These are phyloP conservation scores for Trichoderma sp. DNA, from an alignment of 2,329 filamentous ascomycete species.

Conservation along the genomic window DNA sequence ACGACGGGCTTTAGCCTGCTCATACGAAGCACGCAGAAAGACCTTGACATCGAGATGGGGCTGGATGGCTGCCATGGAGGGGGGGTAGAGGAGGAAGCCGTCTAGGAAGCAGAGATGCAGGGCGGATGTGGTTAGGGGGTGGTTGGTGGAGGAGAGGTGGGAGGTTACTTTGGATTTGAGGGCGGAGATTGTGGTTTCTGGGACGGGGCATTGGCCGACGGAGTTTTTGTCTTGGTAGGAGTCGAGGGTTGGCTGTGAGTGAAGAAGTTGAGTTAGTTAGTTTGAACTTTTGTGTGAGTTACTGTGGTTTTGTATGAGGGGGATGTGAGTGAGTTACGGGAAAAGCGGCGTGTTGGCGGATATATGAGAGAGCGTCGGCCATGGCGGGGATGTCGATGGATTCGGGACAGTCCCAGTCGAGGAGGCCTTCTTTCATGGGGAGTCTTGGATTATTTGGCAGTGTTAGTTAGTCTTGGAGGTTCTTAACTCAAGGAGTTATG, in stretches of 20 bases:
- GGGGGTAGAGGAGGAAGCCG: slow-evolving; percentile 80
- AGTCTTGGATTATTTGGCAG: slow-evolving; percentile 40
- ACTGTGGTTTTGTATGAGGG: not conserved
- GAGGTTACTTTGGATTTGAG: slow-evolving; percentile 48
- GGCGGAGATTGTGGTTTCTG: slow-evolving; percentile 45
- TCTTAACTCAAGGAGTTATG: not conserved
- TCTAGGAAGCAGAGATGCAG: slow-evolving; percentile 72
- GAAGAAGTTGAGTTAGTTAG: not conserved
- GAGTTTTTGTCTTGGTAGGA: slow-evolving; percentile 60
- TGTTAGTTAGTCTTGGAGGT: not conserved
- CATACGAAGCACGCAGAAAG: slow-evolving; percentile 70
- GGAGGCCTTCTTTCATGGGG: slow-evolving; percentile 57
- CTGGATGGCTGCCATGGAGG: slow-evolving; percentile 53
- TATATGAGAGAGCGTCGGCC: slow-evolving; percentile 63
- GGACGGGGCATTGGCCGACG: slow-evolving; percentile 54
- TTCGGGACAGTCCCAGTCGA: slow-evolving; percentile 90
- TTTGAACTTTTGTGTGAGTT: too few relatives aligned
- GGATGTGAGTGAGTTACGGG: slow-evolving; percentile 46
- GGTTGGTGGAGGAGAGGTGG: slow-evolving; percentile 43
- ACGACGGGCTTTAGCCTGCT: slow-evolving; percentile 61
- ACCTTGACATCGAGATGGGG: slow-evolving; percentile 70
- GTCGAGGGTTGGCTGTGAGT: slow-evolving; percentile 29
- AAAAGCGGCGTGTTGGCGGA: slow-evolving; percentile 65
- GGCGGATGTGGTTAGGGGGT: slow-evolving; percentile 34
- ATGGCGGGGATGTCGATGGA: slow-evolving; percentile 72